phyloP scores from a whole-genome alignment of 2,329 filamentous ascomycete species.

The Trichoderma sp. region DNA sequence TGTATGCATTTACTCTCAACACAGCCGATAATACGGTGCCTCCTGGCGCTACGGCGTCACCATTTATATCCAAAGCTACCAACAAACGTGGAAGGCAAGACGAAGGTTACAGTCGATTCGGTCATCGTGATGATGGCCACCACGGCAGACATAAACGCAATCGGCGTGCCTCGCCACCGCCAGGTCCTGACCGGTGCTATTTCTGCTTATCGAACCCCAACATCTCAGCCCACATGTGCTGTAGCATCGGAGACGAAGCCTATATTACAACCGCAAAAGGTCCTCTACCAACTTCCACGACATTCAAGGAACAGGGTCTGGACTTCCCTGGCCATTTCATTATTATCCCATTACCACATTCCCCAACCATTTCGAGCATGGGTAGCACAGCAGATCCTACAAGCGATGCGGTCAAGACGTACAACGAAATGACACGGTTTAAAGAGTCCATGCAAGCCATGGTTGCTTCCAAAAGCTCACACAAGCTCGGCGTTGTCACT shows the following conservation, averaged over 20 bases:
- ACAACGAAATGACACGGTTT: conserved; percentile 81
- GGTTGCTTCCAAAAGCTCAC: conserved; percentile 58
- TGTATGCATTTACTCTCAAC: conserved; percentile 77
- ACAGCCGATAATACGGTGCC: conserved; percentile 66
- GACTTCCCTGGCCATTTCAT: conserved; percentile 83
- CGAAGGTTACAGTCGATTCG: conserved; percentile 58
- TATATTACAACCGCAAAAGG: conserved; percentile 94
- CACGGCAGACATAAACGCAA: conserved; percentile 48
- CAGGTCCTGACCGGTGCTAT: conserved; percentile 80
- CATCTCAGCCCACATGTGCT: conserved; percentile 82
- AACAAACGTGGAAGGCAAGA: conserved; percentile 59
- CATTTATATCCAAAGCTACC: conserved; percentile 56
- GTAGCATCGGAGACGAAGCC: conserved; percentile 81
- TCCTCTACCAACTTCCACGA: conserved; percentile 71
- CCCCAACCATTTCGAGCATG: conserved; percentile 72
- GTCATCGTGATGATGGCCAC: conserved; percentile 47
- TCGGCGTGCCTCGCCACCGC: conserved; percentile 55
- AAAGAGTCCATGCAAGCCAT: conserved; percentile 76
- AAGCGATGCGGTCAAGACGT: conserved; percentile 61
- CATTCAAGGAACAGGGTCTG: conserved; percentile 65
- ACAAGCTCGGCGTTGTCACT: conserved; percentile 76
- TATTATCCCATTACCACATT: conserved; percentile 84
- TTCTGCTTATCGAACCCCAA: conserved; percentile 92
- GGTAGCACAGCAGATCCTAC: conserved; percentile 53
- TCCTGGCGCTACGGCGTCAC: conserved; percentile 72